Conservation (phyloP, 495 filamentous ascomycete genomes). For the Xanthoparmelia taractica region DNA sequence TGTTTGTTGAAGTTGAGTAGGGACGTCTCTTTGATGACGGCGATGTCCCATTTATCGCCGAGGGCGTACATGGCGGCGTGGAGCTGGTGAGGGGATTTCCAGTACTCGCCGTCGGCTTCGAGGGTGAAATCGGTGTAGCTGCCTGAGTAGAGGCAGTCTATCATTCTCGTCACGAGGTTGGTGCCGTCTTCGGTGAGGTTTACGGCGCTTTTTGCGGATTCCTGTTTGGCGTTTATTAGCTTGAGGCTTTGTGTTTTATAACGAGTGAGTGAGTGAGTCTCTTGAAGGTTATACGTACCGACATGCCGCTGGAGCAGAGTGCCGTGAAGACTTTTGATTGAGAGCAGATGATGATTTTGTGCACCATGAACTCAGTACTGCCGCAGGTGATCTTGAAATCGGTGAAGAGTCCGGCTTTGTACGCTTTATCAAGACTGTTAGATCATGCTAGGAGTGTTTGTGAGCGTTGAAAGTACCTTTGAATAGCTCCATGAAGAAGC, state of each 20-base stretch:
- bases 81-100: not conserved
- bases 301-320: constrained; percentile 1
- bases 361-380: not conserved
- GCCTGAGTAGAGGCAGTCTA: not conserved
- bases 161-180: not conserved
- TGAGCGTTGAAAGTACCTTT: not conserved
- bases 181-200: not conserved
- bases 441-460: not conserved
- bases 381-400: constrained; percentile 4
- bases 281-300: not conserved
- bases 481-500: not conserved
- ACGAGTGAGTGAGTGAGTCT: too few relatives aligned
- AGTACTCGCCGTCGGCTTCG: not conserved
- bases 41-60: not conserved
- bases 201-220: not conserved
- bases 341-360: constrained; percentile 7
- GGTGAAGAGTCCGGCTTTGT: not conserved
- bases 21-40: not conserved
- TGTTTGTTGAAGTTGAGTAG: not conserved
- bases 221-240: not conserved
- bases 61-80: not conserved
- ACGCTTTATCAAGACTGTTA: not conserved
- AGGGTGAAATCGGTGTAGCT: not conserved
- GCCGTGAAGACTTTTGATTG: constrained; percentile 5
- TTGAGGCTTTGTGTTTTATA: too few relatives aligned